phyloP scores from a whole-genome alignment of 768 basidiomycete genomes.

The Suillus alpinus region DNA sequence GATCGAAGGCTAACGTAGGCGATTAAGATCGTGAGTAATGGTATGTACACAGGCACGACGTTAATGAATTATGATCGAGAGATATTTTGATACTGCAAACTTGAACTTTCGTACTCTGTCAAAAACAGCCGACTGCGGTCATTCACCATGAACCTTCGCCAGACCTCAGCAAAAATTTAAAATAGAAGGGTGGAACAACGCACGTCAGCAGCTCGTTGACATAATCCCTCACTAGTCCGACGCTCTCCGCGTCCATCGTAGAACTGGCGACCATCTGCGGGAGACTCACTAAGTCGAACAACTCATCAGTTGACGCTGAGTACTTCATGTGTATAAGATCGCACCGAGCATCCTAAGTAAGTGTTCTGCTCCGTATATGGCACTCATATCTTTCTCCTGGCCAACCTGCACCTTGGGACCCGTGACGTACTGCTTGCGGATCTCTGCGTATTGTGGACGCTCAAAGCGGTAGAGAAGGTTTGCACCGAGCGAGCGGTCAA shows the following conservation, averaged over 20 bases:
- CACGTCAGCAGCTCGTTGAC: conserved; percentile 85
- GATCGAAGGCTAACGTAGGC: neutral
- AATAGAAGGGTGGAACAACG: conserved; percentile 20
- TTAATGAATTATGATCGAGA: conserved; percentile 56
- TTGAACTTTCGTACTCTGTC: conserved; percentile 75
- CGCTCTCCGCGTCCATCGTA: conserved; percentile 87
- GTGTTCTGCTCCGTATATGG: conserved; percentile 94
- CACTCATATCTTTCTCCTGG: conserved; percentile 82
- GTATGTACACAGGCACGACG: neutral
- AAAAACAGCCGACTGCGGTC: conserved; percentile 75
- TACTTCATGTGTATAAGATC: conserved; percentile 22
- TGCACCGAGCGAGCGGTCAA: conserved; percentile 86
- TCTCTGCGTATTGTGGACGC: conserved; percentile 85
- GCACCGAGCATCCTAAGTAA: conserved; percentile 86
- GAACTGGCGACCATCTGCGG: conserved; percentile 89
- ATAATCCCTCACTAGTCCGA: conserved; percentile 81
- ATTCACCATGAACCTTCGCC: conserved; percentile 69
- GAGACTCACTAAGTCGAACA: conserved; percentile 66
- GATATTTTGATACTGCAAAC: conserved; percentile 77
- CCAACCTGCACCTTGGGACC: conserved; percentile 65
- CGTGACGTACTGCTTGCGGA: conserved; percentile 71
- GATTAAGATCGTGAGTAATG: neutral
- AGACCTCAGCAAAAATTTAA: neutral
- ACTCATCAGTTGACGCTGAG: conserved; percentile 9
- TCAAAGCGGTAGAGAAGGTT: conserved; percentile 95